Evolutionary conservation across 768 basidiomycete species (phyloP).

Genomic region (Mycena galopus): DNA sequence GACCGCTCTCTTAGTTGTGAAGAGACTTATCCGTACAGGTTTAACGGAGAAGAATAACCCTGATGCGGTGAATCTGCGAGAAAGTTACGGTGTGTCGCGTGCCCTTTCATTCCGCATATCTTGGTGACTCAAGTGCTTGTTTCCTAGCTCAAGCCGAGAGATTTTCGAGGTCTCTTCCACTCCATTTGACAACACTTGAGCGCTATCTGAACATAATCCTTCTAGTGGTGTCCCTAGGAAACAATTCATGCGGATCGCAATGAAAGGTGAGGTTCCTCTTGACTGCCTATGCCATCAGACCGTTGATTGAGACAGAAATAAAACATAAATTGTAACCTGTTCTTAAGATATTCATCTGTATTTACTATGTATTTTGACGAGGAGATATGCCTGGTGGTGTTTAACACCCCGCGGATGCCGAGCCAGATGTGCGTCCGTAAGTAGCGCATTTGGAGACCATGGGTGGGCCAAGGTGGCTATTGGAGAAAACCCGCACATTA

Average conservation of each 20-base stretch:
- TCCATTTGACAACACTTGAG: background rate
- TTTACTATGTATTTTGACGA: too few species aligned
- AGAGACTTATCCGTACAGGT: conserved; percentile 66
- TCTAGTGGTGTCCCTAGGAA: conserved; percentile 60
- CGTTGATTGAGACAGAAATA: conserved; percentile 57
- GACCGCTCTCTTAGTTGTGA: conserved; percentile 64
- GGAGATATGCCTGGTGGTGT: too few species aligned
- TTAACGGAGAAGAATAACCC: conserved; percentile 73
- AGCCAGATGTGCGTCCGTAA: too few species aligned
- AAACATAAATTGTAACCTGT: conserved; percentile 70
- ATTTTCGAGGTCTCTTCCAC: conserved; percentile 57
- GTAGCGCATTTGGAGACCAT: too few species aligned
- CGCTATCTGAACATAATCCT: background rate
- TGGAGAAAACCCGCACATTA: too few species aligned
- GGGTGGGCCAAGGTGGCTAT: too few species aligned
- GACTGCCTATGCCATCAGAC: background rate
- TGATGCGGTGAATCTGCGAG: conserved; percentile 74
- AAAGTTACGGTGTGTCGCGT: conserved; percentile 65
- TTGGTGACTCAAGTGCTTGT: background rate
- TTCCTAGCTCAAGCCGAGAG: conserved; percentile 70
- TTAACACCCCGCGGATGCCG: too few species aligned
- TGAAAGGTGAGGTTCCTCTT: conserved; percentile 45
- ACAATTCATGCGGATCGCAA: conserved; percentile 69
- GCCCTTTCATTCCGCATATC: background rate
- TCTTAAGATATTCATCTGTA: too few species aligned